Evolutionary conservation across 2,329 filamentous ascomycete species (phyloP), one percentile per base, ranked within the genome.

Genomic region (Colletotrichum caudatum): DNA sequence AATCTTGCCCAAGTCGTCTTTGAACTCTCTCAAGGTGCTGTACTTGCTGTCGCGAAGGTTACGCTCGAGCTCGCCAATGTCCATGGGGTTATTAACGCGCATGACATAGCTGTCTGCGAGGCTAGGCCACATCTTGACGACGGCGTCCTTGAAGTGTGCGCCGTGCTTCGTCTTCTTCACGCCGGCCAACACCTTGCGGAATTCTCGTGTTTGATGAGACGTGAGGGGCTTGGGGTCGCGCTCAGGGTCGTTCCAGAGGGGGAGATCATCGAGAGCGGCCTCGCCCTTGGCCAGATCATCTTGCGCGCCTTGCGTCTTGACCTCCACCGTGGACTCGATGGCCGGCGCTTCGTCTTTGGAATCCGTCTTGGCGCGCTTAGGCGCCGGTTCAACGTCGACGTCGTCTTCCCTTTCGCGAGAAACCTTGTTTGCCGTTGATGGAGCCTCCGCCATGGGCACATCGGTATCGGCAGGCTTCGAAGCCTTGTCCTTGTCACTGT

Each of bases 121-220:
- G 37, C 84, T 86, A 51, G 97, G 88, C 81, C 92, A 93, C 33
- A 95, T 84, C 50, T 87, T 89, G 78, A 93, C 88, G 9, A 98
- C 96, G 0, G 96, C 92, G 53, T 91, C 87, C 74, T 90, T 87
- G 83, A 97, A 98, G 66, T 92, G 88, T 8, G 83, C 82, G 2
- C 95, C 93, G 71, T 91, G 90, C 79, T 95, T 94, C 58, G 94
- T 95, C 82, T 97, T 96, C 84, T 97, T 97, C 68, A 95, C 86
- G 64, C 92, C 91, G 41, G 90, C 91, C 63, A 95, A 83, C 41
- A 91, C 86, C 73, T 90, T 89, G 44, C 91, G 82, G 54, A 93
- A 85, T 75, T 90, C 91, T 64, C 88, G 88, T 68, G 85, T 86
- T 75, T 93, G 90, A 64, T 86, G 85, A 0, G 82, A 76, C 1